Conservation (phyloP, 2,329 filamentous ascomycete species). For the Trichothecium roseum region DNA sequence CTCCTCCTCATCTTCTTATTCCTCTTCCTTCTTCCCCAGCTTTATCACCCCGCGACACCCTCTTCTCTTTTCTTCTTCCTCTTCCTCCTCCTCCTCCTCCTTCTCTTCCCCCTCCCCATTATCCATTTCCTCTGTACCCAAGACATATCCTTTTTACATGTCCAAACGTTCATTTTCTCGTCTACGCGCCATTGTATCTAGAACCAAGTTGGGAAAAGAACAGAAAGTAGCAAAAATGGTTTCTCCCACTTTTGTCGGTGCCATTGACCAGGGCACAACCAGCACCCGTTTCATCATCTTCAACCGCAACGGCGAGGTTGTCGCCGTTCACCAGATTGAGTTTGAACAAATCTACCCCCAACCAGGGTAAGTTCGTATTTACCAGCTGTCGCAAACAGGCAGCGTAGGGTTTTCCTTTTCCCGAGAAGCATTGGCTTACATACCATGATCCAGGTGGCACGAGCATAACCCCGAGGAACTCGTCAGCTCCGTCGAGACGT, state of each 20-base stretch:
- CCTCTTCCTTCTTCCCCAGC: not conserved
- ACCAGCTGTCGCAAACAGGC: no score
- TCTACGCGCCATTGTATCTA: not conserved
- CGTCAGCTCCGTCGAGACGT: conserved; percentile 59
- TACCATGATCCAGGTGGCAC: conserved; percentile 57
- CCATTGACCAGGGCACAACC: conserved; percentile 73
- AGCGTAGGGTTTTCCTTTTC: no score
- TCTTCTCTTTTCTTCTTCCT: conserved; percentile 1
- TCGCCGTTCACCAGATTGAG: conserved; percentile 65
- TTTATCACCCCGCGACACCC: not conserved
- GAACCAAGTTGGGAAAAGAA: conserved; percentile 4
- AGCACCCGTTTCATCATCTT: conserved; percentile 80
- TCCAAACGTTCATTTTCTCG: conserved; percentile 1
- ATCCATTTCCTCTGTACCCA: conserved; percentile 5
- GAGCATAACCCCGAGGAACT: conserved; percentile 75
- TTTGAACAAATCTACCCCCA: conserved; percentile 66
- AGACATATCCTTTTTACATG: conserved; percentile 5
- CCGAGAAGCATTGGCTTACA: no score
- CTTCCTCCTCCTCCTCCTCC: conserved; percentile 1
- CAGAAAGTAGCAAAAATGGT: conserved; percentile 17
- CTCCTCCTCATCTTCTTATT: conserved; percentile 1
- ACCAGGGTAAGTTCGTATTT: conserved; percentile 48
- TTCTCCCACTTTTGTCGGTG: conserved; percentile 48
- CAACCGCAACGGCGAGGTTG: conserved; percentile 62
- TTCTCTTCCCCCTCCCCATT: conserved; percentile 1